phyloP scores from a whole-genome alignment of 345 rosid genomes.

The Populus euphratica region DNA sequence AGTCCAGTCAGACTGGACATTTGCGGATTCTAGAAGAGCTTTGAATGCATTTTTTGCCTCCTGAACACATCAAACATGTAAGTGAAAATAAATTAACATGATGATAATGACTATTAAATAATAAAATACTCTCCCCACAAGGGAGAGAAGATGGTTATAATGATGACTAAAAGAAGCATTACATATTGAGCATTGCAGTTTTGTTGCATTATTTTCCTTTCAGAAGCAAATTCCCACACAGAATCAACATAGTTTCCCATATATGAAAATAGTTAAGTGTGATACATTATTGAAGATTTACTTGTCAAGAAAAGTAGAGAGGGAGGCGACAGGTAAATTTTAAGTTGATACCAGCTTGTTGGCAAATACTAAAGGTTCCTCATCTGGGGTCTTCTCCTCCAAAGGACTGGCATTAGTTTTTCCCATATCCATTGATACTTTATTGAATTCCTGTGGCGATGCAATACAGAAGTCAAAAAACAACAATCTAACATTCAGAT shows the following conservation, averaged over 20 bases:
- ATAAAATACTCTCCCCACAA: no score
- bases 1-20: slow-evolving; percentile 91
- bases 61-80: slow-evolving; percentile 29
- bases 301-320: background rate
- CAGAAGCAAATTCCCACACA: no score
- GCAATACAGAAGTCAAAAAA: background rate
- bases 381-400: slow-evolving; percentile 67
- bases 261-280: background rate
- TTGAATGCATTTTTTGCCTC: slow-evolving; percentile 99
- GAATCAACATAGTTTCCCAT: slow-evolving; percentile 2
- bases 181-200: no score
- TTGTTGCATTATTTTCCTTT: no score
- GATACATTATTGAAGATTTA: background rate
- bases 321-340: background rate
- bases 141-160: no score
- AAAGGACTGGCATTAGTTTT: slow-evolving; percentile 46
- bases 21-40: slow-evolving; percentile 78
- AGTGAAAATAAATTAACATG: background rate
- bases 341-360: slow-evolving; percentile 63
- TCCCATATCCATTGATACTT: slow-evolving; percentile 47
- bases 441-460: slow-evolving; percentile 56
- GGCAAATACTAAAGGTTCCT: slow-evolving; percentile 74
- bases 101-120: background rate
- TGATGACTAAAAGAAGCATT: no score
- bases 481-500: background rate